Base-by-base conservation (phyloP, 2,329 filamentous ascomycete genomes). In the Fusarium nurragi region DNA sequence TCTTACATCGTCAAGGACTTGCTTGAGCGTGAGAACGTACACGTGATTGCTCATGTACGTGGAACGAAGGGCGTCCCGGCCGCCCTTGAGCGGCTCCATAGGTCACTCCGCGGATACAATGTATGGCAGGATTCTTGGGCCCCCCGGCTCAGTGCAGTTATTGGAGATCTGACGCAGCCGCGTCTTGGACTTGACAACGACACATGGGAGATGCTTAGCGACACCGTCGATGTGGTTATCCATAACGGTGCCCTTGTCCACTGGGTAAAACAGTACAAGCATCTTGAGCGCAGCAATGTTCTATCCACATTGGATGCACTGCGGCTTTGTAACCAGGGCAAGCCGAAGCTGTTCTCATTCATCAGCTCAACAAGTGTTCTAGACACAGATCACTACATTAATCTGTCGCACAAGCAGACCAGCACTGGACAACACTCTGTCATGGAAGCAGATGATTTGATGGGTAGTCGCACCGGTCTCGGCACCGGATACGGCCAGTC, bases 281-380 rank as follows among this genome's bases (percentile, higher is more conserved):
- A 50, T 14, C 28, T 50, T 19, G 22, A 30, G 25, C 25, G 36
- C 9, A 16, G 23, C 16, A 50, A 43, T 43, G 37, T 50, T 50
- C 37, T 50, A 12, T 50, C 47, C 22, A 50, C 47, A 23, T 30
- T 50, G 19, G 47, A 43, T 12, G 47, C 47, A 14, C 22, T 50
- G 37, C 28, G 28, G 47, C 47, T 43, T 8, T 43, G 47, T 21
- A 50, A 43, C 21, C 23, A 50, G 47, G 47, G 47, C 16, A 50
- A 23, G 37, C 47, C 47, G 16, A 50, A 50, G 47, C 37, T 50
- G 16, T 50, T 50, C 47, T 32, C 25, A 18, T 50, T 50, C 25
- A 19, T 44, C 12, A 30, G 23, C 25, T 50, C 37, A 18, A 50
- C 47, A 8, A 30, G 23, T 12, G 28, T 25, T 18, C 37, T 50